Percentiles rank a stretch among this genome's conserved stretches.
Evolutionary conservation across 345 rosid species (phyloP).

Genomic region (Atalantia buxifolia): DNA sequence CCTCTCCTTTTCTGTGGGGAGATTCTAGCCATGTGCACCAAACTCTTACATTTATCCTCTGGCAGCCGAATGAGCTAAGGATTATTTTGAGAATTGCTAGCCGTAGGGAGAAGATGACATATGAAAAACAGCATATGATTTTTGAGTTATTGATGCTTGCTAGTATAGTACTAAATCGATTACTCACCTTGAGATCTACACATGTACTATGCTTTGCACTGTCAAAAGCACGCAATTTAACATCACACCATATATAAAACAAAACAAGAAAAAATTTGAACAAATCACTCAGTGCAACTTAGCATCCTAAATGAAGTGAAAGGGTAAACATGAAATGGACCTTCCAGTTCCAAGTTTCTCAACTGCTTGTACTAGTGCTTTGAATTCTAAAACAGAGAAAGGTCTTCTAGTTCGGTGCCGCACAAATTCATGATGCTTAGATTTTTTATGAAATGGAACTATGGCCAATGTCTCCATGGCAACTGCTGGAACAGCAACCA

Average conservation of each 20-base stretch:
- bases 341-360: slow-evolving; percentile 42
- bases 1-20: slow-evolving; percentile 38
- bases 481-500: slow-evolving; percentile 17
- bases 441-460: slow-evolving; percentile 23
- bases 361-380: slow-evolving; percentile 32
- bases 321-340: slow-evolving; percentile 3
- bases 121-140: not conserved
- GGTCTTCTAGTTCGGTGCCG: slow-evolving; percentile 29
- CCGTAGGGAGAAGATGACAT: not conserved
- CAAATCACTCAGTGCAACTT: not conserved
- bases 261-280: not conserved
- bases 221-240: slow-evolving; percentile 31
- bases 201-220: slow-evolving; percentile 28
- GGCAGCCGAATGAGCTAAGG: not conserved
- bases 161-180: not conserved
- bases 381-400: slow-evolving; percentile 29
- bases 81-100: not conserved
- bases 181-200: slow-evolving; percentile 32
- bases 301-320: not conserved
- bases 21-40: slow-evolving; percentile 34
- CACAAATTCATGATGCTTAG: slow-evolving; percentile 18
- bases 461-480: slow-evolving; percentile 24
- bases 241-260: slow-evolving; percentile 27
- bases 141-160: not conserved
- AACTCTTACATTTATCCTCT: slow-evolving; percentile 38